A percentile compares a stretch with the other conserved stretches of the same genome.
Evolutionary conservation across 495 filamentous ascomycete species (phyloP).

Genomic region (Tuber magnatum): DNA sequence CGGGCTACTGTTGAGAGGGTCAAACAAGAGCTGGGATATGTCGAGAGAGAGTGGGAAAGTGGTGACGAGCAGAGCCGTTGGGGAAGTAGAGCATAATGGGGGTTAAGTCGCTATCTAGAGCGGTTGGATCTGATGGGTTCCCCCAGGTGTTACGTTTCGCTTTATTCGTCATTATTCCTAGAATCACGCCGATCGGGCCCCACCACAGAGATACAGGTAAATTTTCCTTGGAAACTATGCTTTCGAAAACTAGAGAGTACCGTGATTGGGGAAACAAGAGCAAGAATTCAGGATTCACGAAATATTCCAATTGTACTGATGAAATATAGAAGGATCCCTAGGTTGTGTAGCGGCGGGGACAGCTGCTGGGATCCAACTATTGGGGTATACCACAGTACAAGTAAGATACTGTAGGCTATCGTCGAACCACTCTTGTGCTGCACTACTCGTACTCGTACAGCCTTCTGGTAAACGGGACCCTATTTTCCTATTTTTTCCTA

Average conservation of each 20-base stretch:
- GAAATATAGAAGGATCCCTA: neutral
- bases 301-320: neutral
- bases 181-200: neutral
- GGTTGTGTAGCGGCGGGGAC: neutral
- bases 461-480: neutral
- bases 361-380: neutral
- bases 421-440: neutral
- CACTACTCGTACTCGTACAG: neutral
- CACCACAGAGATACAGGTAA: neutral
- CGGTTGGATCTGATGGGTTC: neutral
- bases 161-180: neutral
- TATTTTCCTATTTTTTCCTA: too few species aligned
- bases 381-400: neutral
- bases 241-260: neutral
- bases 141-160: neutral
- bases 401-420: neutral
- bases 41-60: constrained; percentile 71
- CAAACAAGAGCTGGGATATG: constrained; percentile 76
- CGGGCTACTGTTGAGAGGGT: constrained; percentile 68
- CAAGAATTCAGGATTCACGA: neutral
- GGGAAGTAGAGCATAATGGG: constrained; percentile 44
- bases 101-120: neutral
- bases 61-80: constrained; percentile 81
- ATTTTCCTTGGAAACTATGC: neutral
- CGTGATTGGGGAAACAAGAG: neutral